These are phyloP conservation scores for Solanum peruvianum DNA, from an alignment of 257 asterid genomes.

Conservation along the genomic window DNA sequence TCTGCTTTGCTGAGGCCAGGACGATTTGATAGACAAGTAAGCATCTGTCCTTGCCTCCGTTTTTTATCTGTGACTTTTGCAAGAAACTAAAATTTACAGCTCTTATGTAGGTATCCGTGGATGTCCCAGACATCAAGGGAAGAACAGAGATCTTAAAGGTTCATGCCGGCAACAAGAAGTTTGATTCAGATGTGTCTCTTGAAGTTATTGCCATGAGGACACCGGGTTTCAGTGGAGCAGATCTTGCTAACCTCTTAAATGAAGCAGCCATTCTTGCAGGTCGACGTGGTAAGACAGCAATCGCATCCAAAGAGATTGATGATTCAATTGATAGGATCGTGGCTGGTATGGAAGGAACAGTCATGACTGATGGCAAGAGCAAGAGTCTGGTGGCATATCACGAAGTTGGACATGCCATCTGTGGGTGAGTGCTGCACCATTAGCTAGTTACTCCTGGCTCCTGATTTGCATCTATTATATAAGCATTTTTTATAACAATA, in stretches of 20 bases:
- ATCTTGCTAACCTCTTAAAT: slow-evolving; percentile 92
- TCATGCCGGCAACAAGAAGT: slow-evolving; percentile 79
- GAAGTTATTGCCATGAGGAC: slow-evolving; percentile 98
- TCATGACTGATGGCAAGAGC: slow-evolving; percentile 99
- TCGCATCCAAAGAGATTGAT: slow-evolving; percentile 84
- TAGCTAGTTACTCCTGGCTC: not conserved
- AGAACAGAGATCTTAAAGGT: slow-evolving; percentile 94
- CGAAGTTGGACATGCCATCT: slow-evolving; percentile 98
- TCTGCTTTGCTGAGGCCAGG: slow-evolving; percentile 95
- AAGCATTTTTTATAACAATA: not conserved
- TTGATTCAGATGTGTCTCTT: slow-evolving; percentile 77
- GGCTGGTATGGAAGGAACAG: slow-evolving; percentile 99
- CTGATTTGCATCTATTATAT: not conserved
- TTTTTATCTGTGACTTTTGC: not conserved
- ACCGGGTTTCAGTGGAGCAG: slow-evolving; percentile 98
- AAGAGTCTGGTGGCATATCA: slow-evolving; percentile 97
- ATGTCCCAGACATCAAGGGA: slow-evolving; percentile 95
- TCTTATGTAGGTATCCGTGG: slow-evolving; percentile 66
- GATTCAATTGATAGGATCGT: slow-evolving; percentile 97
- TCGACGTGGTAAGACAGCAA: slow-evolving; percentile 75
- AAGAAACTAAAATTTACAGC: not conserved
- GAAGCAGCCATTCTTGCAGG: slow-evolving; percentile 98
- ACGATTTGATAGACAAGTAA: slow-evolving; percentile 95
- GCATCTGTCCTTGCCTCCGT: not conserved
- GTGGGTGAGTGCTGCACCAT: slow-evolving; percentile 54